Evolutionary conservation across 2,329 filamentous ascomycete genomes (phyloP).

Genomic region (Chaetothyriales sp.): DNA sequence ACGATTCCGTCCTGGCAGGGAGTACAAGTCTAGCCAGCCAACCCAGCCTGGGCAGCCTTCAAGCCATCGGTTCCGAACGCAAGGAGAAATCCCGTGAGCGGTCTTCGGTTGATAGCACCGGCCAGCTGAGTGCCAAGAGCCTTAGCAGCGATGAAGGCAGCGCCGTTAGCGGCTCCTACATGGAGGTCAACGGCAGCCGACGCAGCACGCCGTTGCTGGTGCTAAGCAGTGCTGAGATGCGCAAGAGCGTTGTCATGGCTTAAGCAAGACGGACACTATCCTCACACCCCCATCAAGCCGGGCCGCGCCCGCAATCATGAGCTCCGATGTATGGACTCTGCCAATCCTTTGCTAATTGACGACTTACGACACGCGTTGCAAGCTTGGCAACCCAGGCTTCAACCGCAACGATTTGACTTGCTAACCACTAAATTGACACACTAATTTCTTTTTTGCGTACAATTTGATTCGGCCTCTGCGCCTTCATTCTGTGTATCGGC

Average conservation of each 20-base stretch:
- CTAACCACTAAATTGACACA: not conserved
- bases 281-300: not conserved
- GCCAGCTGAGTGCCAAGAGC: conserved; percentile 44
- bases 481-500: not conserved
- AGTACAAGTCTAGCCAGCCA: conserved; percentile 71
- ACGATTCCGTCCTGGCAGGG: conserved; percentile 53
- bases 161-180: conserved; percentile 40
- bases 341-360: not conserved
- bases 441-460: not conserved
- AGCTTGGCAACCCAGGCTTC: not conserved
- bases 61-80: conserved; percentile 75
- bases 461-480: not conserved
- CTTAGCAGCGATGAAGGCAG: conserved; percentile 47
- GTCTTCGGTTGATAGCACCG: conserved; percentile 33
- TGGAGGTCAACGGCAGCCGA: conserved; percentile 42
- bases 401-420: not conserved
- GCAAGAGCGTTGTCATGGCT: conserved; percentile 44
- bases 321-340: not conserved
- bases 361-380: not conserved
- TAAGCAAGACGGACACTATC: not conserved
- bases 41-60: conserved; percentile 57
- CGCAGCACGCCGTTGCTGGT: conserved; percentile 78
- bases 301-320: not conserved
- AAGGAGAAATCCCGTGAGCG: conserved; percentile 55
- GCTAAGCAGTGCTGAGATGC: conserved; percentile 77